These are phyloP conservation scores for Lavandula angustifolia DNA, from an alignment of 257 asterid species.

Conservation along the genomic window DNA sequence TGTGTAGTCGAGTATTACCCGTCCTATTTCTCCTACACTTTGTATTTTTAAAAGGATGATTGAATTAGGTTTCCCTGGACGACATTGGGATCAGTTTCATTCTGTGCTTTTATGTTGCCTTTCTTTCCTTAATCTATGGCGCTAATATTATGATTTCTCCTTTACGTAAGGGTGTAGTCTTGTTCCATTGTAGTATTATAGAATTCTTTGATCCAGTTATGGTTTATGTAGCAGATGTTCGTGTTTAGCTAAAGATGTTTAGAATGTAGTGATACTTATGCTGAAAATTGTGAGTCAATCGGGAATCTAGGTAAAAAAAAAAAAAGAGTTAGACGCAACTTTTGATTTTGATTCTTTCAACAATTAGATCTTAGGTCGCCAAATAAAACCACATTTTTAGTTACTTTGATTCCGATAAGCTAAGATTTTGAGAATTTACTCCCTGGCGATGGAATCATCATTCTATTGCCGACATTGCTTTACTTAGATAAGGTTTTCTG, in stretches of 20 bases:
- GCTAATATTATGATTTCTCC: background rate
- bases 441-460: background rate
- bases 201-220: background rate
- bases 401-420: too few species aligned
- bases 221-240: background rate
- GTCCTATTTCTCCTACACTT: background rate
- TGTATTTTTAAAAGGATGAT: background rate
- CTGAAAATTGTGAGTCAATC: background rate
- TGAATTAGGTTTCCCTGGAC: background rate
- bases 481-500: background rate
- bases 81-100: constrained; percentile 1
- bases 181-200: background rate
- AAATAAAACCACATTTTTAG: too few species aligned
- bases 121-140: background rate
- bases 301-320: too few species aligned
- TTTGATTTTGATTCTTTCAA: too few species aligned
- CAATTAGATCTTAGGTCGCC: too few species aligned
- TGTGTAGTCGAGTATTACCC: background rate
- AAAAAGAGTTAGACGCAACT: too few species aligned
- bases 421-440: background rate
- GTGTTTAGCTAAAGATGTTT: background rate
- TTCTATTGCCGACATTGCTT: background rate
- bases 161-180: background rate
- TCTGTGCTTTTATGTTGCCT: constrained; percentile 4
- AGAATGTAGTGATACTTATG: background rate